Conservation (phyloP, 306 rosid genomes). For the Acacia crassicarpa region DNA sequence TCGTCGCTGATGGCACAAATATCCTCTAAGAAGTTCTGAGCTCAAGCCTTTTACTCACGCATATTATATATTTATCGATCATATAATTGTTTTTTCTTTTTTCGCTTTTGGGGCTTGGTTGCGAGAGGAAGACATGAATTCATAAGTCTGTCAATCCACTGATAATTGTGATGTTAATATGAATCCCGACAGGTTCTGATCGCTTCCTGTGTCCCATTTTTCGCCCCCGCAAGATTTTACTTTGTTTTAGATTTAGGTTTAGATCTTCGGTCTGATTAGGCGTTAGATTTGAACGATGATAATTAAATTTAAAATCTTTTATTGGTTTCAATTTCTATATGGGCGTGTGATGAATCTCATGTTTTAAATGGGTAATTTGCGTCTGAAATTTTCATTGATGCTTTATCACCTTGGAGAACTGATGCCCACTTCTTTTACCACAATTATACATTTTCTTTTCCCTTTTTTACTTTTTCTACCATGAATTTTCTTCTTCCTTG, state of each 20-base stretch:
- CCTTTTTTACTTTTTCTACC: neutral
- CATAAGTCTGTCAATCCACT: constrained; percentile 84
- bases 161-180: constrained; percentile 61
- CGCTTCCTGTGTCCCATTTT: constrained; percentile 25
- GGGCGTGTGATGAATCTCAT: constrained; percentile 45
- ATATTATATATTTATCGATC: too few relatives aligned
- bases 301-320: neutral
- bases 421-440: constrained; percentile 31
- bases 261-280: neutral
- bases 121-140: constrained; percentile 72
- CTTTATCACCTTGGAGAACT: constrained; percentile 46
- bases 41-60: constrained; percentile 5
- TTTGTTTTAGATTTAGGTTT: too few relatives aligned
- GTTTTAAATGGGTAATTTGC: constrained; percentile 46
- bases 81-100: too few relatives aligned
- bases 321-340: neutral
- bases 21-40: constrained; percentile 99
- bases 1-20: constrained; percentile 71
- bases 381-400: constrained; percentile 51
- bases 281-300: neutral
- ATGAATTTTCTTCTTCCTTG: neutral
- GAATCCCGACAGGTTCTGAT: constrained; percentile 99
- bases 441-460: neutral
- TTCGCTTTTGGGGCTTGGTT: neutral
- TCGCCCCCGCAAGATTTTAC: neutral